Conservation (phyloP, 2,329 filamentous ascomycete genomes). For the Diaporthe ilicicola region DNA sequence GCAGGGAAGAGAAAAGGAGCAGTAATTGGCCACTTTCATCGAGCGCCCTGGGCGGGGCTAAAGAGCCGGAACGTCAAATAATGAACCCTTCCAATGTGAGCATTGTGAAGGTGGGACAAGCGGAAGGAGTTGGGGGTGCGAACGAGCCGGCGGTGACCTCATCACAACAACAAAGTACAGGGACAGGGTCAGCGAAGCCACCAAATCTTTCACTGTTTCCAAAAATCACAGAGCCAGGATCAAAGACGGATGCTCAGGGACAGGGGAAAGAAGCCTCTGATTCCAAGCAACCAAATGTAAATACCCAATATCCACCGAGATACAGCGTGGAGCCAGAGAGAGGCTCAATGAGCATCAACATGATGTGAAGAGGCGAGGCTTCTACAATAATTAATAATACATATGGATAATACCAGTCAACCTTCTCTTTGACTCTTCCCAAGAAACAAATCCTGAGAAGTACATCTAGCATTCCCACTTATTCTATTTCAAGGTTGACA, state of each 20-base stretch:
- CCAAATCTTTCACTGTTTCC: conserved; percentile 16
- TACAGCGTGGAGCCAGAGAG: neutral
- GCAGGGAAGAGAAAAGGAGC: conserved; percentile 4
- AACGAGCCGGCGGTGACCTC: neutral
- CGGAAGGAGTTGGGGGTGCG: neutral
- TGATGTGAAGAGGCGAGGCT: neutral
- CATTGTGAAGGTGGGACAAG: conserved; percentile 10
- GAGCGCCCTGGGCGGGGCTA: neutral
- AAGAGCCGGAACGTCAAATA: neutral
- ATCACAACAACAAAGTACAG: neutral
- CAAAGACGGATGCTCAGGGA: neutral
- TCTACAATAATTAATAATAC: neutral
- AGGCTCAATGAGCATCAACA: neutral
- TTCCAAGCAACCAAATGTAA: neutral
- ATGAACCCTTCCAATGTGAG: neutral
- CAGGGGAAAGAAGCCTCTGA: neutral
- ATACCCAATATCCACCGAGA: neutral
- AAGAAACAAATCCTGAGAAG: neutral
- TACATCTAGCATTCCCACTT: neutral
- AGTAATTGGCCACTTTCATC: conserved; percentile 18
- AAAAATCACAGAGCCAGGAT: neutral
- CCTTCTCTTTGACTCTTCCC: too few relatives aligned
- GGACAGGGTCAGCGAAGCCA: neutral
- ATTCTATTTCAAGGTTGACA: too few relatives aligned
- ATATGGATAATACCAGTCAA: neutral